Conservation (phyloP, 441 rosid species). For the Aleurites moluccanus region DNA sequence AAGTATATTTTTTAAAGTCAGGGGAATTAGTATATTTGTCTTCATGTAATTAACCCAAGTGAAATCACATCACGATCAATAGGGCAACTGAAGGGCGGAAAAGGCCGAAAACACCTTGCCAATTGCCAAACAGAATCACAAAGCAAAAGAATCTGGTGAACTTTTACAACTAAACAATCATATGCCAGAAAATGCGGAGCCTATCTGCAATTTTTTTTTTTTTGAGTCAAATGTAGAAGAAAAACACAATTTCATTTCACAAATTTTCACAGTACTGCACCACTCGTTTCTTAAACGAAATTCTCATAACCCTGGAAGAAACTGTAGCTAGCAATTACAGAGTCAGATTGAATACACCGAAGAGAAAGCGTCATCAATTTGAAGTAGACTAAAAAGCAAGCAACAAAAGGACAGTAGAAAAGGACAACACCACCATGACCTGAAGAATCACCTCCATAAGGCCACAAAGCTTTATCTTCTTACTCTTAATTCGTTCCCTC, state of each 20-base stretch:
- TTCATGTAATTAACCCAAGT: no score
- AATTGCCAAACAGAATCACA: not conserved
- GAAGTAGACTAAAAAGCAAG: constrained; percentile 8
- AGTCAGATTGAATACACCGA: no score
- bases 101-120: no score
- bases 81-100: no score
- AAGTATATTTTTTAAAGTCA: no score
- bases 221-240: not conserved
- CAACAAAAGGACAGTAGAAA: constrained; percentile 29
- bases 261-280: not conserved
- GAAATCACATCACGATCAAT: no score
- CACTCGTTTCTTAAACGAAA: not conserved
- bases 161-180: not conserved
- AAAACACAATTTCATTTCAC: not conserved
- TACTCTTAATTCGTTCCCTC: constrained; percentile 37
- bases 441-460: constrained; percentile 35
- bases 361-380: not conserved
- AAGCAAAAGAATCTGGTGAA: not conserved
- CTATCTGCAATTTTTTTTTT: not conserved
- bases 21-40: no score
- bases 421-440: constrained; percentile 22
- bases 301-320: not conserved
- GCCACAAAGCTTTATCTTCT: constrained; percentile 30
- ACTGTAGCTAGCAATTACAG: not conserved
- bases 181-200: not conserved